These are phyloP conservation scores for Polysphondylium violaceum DNA, from an alignment of 78 protist species.

Conservation along the genomic window DNA sequence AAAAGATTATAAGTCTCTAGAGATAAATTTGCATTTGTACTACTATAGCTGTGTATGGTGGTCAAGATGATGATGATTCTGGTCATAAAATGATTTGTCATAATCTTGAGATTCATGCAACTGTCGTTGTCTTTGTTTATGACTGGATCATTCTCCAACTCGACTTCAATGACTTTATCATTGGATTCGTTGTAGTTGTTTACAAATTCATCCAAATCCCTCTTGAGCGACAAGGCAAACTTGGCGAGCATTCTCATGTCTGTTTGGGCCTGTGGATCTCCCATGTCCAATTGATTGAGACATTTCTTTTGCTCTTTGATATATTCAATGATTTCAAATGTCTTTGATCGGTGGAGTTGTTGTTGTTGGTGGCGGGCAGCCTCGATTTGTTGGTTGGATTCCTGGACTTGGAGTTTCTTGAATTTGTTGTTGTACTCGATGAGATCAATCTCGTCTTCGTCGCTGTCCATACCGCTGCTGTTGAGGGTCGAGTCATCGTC, in stretches of 20 bases:
- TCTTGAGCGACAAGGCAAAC: not conserved
- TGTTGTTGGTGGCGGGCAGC: not conserved
- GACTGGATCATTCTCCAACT: slow-evolving; percentile 4
- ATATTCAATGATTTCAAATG: not conserved
- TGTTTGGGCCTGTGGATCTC: not conserved
- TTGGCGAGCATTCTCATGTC: slow-evolving; percentile 24
- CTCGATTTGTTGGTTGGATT: not conserved
- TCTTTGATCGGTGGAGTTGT: not conserved
- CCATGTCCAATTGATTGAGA: not conserved
- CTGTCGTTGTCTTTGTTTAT: not conserved
- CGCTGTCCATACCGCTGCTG: not conserved
- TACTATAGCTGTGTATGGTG: not conserved
- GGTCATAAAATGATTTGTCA: slow-evolving; percentile 1
- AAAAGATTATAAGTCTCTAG: not conserved
- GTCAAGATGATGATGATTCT: slow-evolving; percentile 20
- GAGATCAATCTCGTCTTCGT: not conserved
- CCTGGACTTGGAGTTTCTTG: not conserved
- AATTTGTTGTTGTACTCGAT: not conserved
- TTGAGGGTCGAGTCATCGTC: no score
- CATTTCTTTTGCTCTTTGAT: slow-evolving; percentile 3
- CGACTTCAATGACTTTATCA: not conserved
- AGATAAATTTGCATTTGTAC: not conserved
- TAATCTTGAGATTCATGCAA: slow-evolving; percentile 1
- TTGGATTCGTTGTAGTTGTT: not conserved
- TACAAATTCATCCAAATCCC: slow-evolving; percentile 2